Evolutionary conservation across 768 basidiomycete species (phyloP), one percentile per base, ranked within the genome.

Genomic region (Boletales sp.): DNA sequence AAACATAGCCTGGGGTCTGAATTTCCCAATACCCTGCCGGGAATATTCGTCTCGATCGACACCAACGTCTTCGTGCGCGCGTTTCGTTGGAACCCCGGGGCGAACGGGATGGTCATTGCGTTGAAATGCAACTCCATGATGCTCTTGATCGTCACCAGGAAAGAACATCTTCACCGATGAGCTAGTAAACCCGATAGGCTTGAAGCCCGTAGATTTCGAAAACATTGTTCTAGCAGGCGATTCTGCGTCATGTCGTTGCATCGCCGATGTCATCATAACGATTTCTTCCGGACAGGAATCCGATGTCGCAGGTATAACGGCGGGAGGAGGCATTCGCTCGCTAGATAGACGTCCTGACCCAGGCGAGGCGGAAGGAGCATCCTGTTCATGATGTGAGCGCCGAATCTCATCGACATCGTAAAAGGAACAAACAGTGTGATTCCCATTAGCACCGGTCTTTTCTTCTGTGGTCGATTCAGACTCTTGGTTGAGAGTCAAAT

Each of bases 81-180:
- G 66, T 40, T 68, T 70, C 4, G 41, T 30, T 30, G 68, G 68
- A 10, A 68, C 28, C 40, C 59, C 68, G 8, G 62, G 55, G 32
- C 60, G 60, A 31, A 36, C 17, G 30, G 59, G 54, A 44, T 49
- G 48, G 8, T 49, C 61, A 8, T 58, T 53, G 44, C 19, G 57
- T 46, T 51, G 50, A 41, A 31, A 49, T 52, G 54, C 41, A 38
- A 66, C 51, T 30, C 62, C 64, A 46, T 62, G 58, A 31, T 76
- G 74, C 56, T 80, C 75, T 33, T 88, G 87, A 17, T 91, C 89
- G 44, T 91, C 89, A 2, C 78, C 81, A 18, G 90, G 90, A 63
- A 94, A 94, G 69, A 93, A 93, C 58, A 75, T 78, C 64, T 84
- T 86, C 41, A 94, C 72, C 2, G 79, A 69, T 15, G 83, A 78